Conservation (phyloP, 257 asterid genomes). For the Echites panduratus region DNA sequence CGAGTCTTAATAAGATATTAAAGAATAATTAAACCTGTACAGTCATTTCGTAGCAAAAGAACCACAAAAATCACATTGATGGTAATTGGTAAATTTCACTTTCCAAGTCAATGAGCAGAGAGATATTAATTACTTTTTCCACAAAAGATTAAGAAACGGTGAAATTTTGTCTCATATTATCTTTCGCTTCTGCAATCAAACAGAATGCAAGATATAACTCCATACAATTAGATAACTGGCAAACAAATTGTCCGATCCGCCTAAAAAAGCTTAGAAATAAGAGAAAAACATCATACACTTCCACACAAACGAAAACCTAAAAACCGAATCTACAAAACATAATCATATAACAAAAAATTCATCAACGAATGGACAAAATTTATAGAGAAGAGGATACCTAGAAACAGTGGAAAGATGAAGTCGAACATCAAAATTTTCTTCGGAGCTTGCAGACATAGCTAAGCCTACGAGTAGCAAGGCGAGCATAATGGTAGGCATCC, state of each 20-base stretch:
- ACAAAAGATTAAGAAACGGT: not conserved
- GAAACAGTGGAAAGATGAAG: conserved; percentile 71
- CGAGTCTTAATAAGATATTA: not conserved
- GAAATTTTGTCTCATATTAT: not conserved
- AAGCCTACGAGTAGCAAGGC: conserved; percentile 7
- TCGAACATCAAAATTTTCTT: conserved; percentile 65
- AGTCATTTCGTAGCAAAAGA: not conserved
- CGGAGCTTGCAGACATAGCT: conserved; percentile 22
- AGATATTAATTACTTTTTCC: not conserved
- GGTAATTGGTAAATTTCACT: not conserved
- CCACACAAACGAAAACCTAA: not conserved
- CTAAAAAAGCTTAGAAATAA: not conserved
- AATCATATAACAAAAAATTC: not conserved
- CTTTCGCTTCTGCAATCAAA: not conserved
- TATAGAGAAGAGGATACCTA: conserved; percentile 32
- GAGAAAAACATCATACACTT: not conserved
- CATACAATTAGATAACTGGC: not conserved
- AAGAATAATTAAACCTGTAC: not conserved
- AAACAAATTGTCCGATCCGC: not conserved
- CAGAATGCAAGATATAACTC: not conserved
- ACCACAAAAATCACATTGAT: not conserved
- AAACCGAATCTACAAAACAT: not conserved
- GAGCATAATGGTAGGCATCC: conserved; percentile 23
- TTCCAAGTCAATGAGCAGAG: not conserved
- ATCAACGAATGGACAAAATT: not conserved